Evolutionary conservation across 208 protist species (phyloP), one percentile per base, ranked within the genome.

Genomic region (Leishmania gerbilli): DNA sequence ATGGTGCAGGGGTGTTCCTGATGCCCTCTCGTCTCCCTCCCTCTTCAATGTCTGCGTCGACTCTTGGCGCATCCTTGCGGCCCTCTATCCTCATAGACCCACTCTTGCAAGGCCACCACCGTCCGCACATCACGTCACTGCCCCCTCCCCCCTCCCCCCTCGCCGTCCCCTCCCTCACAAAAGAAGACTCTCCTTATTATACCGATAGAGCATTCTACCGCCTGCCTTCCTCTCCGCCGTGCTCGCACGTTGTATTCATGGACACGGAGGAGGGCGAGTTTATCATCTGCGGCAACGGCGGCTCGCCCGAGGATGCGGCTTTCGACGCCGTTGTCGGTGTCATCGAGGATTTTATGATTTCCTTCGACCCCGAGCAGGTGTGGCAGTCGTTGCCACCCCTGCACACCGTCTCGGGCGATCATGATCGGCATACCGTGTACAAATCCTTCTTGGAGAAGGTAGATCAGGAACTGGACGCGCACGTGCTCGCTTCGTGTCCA

Each of bases 311-410:
- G 62, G 94, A 97, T 69, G 85, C 72, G 5, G 78, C 84, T 42
- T 94, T 96, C 79, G 94, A 97, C 76, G 75, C 87, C 1, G 51
- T 97, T 31, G 91, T 97, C 0, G 94, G 94, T 31, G 80, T 87
- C 17, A 95, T 97, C 76, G 94, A 97, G 74, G 90, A 95, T 65
- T 97, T 97, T 64, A 97, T 97, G 92, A 88, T 95, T 34, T 81
- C 77, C 37, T 95, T 95, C 79, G 91, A 97, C 69, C 74, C 74
- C 51, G 83, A 91, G 6, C 67, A 64, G 0, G 79, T 91, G 21
- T 81, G 93, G 68, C 27, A 79, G 13, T 74, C 56, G 6, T 75
- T 97, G 11, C 92, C 92, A 2, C 79, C 85, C 0, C 87, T 91
- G 69, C 76, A 86, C 42, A 86, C 77, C 24, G 82, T 92, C 24